Evolutionary conservation across 2,329 filamentous ascomycete species (phyloP).

Genomic region (Pestalotiopsis sp.): DNA sequence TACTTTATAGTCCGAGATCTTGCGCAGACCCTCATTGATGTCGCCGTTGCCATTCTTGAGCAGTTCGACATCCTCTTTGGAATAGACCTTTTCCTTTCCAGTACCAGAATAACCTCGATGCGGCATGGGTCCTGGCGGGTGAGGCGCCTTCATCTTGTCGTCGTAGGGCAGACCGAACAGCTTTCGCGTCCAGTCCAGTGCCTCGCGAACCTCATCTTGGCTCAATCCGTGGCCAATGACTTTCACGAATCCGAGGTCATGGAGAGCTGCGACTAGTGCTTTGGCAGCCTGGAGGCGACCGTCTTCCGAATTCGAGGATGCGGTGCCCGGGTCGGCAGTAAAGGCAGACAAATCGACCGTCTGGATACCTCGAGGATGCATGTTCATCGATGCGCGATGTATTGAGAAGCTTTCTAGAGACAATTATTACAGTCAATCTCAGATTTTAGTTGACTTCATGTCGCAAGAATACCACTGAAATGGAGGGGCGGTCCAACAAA

Average conservation of each 20-base stretch:
- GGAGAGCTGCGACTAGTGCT: slow-evolving; percentile 20
- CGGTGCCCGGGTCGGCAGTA: neutral
- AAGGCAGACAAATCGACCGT: slow-evolving; percentile 3
- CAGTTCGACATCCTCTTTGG: slow-evolving; percentile 16
- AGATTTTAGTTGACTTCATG: no score
- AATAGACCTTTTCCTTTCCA: slow-evolving; percentile 24
- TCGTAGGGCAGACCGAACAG: slow-evolving; percentile 23
- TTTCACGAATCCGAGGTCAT: slow-evolving; percentile 19
- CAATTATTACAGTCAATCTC: no score
- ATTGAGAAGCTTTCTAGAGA: no score
- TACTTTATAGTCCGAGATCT: slow-evolving; percentile 26
- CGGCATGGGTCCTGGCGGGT: slow-evolving; percentile 21
- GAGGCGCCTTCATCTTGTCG: slow-evolving; percentile 26
- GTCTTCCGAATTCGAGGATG: no score
- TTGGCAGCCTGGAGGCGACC: neutral
- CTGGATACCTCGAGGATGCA: neutral
- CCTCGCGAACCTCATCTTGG: slow-evolving; percentile 18
- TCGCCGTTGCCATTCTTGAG: slow-evolving; percentile 1
- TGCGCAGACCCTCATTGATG: slow-evolving; percentile 16
- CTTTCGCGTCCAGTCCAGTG: slow-evolving; percentile 21
- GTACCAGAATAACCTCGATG: slow-evolving; percentile 26
- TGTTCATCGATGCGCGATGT: no score
- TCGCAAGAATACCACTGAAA: no score
- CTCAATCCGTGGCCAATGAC: slow-evolving; percentile 21
- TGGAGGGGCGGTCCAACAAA: no score